Evolutionary conservation across 2,329 filamentous ascomycete species (phyloP).

Genomic region (Aspergillus brunneoviolaceus): DNA sequence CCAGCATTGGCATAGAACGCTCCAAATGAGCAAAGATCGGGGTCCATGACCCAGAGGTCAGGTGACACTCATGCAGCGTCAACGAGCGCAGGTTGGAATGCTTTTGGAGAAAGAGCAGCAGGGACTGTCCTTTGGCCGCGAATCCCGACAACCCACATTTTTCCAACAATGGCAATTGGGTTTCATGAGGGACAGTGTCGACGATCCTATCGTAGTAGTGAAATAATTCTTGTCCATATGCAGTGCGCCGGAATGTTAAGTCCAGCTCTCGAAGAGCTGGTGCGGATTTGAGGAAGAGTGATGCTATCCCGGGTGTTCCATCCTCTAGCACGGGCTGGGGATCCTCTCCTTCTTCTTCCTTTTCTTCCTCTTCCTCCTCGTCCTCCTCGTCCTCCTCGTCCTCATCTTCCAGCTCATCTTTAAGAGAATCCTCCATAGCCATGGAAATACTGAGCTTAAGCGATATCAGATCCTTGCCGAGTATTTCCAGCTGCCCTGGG

Average conservation of each 20-base stretch:
- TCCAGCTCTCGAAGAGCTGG: conserved; percentile 3
- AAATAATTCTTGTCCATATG: not conserved
- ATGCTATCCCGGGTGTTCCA: not conserved
- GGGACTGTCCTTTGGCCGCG: not conserved
- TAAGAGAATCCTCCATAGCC: not conserved
- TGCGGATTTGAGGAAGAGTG: not conserved
- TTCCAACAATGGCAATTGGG: conserved; percentile 1
- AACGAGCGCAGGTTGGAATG: not conserved
- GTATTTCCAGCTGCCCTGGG: not conserved
- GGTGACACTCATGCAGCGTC: not conserved
- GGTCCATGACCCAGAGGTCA: conserved; percentile 7
- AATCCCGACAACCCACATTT: not conserved
- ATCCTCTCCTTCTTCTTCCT: no score
- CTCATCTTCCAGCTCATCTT: no score
- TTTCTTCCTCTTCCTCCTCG: not conserved
- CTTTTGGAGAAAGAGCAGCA: conserved; percentile 7
- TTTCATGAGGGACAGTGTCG: conserved; percentile 5
- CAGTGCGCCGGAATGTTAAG: conserved; percentile 1
- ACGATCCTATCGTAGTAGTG: conserved; percentile 7
- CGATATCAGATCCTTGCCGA: not conserved
- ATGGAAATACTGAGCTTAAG: conserved; percentile 4
- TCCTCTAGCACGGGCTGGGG: not conserved
- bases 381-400: not conserved
- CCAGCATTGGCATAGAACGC: not conserved
- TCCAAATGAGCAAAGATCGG: conserved; percentile 1